A percentile compares a stretch with the other conserved stretches of the same genome.
Evolutionary conservation across 495 filamentous ascomycete species (phyloP).

Genomic region (Neurospora sp.): DNA sequence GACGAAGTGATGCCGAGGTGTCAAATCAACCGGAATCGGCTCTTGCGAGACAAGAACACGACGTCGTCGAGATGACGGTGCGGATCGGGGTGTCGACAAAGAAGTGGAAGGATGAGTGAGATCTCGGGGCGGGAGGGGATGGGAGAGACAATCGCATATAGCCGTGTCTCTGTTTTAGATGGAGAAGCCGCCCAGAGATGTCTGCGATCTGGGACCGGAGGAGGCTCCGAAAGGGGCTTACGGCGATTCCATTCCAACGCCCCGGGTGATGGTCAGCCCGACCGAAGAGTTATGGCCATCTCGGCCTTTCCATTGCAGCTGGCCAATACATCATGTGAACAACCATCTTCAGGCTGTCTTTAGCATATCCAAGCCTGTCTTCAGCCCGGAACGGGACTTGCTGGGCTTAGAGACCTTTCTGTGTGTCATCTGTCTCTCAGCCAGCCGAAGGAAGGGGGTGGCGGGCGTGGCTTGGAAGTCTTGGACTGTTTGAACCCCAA

Average conservation of each 20-base stretch:
- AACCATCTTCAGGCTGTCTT: not conserved
- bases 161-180: not conserved
- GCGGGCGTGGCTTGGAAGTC: not conserved
- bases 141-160: not conserved
- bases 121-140: not conserved
- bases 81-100: slow-evolving; percentile 1
- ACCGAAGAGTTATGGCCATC: not conserved
- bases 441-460: not conserved
- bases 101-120: not conserved
- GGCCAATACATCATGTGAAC: not conserved
- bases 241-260: not conserved
- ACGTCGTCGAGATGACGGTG: not conserved
- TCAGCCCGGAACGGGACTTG: not conserved
- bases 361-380: not conserved
- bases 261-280: not conserved
- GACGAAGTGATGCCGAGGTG: not conserved
- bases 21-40: not conserved
- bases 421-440: not conserved
- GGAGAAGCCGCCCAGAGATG: not conserved
- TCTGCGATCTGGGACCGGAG: not conserved
- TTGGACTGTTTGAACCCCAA: not conserved
- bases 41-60: not conserved
- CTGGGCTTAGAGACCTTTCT: not conserved
- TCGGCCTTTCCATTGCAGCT: not conserved
- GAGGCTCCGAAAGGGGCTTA: not conserved